Evolutionary conservation across 1,284 basidiomycete species (phyloP).

Genomic region (Heterobasidion parviporum): DNA sequence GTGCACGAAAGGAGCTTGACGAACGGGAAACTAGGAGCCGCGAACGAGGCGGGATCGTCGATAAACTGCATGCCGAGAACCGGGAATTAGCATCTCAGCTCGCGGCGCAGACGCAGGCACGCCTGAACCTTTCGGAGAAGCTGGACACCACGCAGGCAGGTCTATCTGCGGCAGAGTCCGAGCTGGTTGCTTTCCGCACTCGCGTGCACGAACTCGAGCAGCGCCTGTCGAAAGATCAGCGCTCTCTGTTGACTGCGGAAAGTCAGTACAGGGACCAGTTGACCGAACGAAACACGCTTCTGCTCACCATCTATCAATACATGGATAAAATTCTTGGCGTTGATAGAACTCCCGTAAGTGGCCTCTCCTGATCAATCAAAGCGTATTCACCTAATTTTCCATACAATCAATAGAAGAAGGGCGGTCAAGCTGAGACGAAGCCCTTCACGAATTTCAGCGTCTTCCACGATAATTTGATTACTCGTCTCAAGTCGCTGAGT

Average conservation of each 20-base stretch:
- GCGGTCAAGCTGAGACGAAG: conserved; percentile 71
- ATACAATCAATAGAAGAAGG: conserved; percentile 47
- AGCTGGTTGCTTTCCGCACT: conserved; percentile 47
- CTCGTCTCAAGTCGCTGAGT: conserved; percentile 75
- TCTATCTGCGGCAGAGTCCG: conserved; percentile 59
- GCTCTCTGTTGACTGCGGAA: conserved; percentile 64
- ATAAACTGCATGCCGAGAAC: conserved; percentile 72
- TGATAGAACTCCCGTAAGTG: conserved; percentile 71
- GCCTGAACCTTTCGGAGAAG: conserved; percentile 80
- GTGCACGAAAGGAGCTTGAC: conserved; percentile 67
- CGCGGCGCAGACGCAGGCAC: conserved; percentile 76
- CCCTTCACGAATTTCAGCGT: conserved; percentile 90
- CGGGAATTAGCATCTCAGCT: conserved; percentile 72
- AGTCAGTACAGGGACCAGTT: conserved; percentile 83
- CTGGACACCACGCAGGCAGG: conserved; percentile 61
- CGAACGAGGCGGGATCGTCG: conserved; percentile 63
- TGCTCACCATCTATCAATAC: conserved; percentile 91
- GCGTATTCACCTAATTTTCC: not conserved
- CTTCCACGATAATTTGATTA: conserved; percentile 93
- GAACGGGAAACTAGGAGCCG: conserved; percentile 56
- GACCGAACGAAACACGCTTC: conserved; percentile 85
- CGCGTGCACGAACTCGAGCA: conserved; percentile 73
- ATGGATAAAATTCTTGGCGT: conserved; percentile 91
- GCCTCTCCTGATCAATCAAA: not conserved
- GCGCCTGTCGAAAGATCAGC: conserved; percentile 78